Base-by-base conservation (phyloP, 768 basidiomycete species). In the Dictyophora rubrovolvata region DNA sequence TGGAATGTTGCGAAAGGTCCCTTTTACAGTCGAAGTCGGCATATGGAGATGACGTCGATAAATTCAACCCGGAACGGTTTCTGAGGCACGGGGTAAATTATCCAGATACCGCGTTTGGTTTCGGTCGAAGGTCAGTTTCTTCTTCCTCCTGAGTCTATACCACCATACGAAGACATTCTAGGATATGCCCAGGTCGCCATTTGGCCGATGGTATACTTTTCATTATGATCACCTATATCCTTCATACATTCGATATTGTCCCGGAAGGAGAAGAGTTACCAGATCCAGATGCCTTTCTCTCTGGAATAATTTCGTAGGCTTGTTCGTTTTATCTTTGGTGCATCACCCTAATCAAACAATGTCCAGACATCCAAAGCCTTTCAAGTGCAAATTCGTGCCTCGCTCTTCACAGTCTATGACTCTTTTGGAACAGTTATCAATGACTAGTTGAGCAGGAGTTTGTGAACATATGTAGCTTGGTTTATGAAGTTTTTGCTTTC, bases 31-130 rank as follows among this genome's bases (percentile, higher is more conserved):
- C 50, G 17, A 22, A 22, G 14, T 34, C 17, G 14, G 50, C 21
- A 20, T 51, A 51, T 16, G 21, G 50, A 22, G 50, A 51, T 2
- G 55, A 77, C 16, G 71, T 75, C n/a, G 60, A 73, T 61, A 47
- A 54, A 9, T 78, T 78, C 63, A 69, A 70, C 53, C 72, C 75
- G 10, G 68, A 71, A 34, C 69, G 74, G 53, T 77, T 74, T 56
- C 54, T 67, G 22, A 64, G 3, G 6, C 20, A 33, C 10, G n/a
- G 21, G 6, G 16, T 47, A 8, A 56, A 48, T 12, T 21, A 21
- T 22, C 55, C 36, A 18, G 20, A 21, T 21, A 47, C 8, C 18
- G 58, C 50, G 1, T 68, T 67, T 54, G 67, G 66, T 2, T 68
- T 65, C 22, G 67, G 67, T 8, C 61, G 67, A 1, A 52, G 65